Conservation (phyloP, 768 basidiomycete genomes). For the Vararia minispora region DNA sequence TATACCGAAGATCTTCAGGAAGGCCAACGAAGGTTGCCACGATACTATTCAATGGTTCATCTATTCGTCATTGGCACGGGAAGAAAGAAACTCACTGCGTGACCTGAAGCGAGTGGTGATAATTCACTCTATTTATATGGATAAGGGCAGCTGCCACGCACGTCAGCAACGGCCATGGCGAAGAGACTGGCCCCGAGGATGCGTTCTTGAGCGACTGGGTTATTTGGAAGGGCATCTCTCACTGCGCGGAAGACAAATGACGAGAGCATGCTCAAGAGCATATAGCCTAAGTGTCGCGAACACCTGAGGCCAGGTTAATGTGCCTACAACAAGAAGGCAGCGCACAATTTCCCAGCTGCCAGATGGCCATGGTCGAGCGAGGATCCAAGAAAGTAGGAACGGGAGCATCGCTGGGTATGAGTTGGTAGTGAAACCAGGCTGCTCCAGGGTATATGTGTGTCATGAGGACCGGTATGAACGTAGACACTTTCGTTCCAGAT, state of each 20-base stretch:
- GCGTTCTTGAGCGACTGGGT: slow-evolving; percentile 54
- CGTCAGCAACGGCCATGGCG: slow-evolving; percentile 61
- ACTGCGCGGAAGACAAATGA: slow-evolving; percentile 58
- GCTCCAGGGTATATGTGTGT: slow-evolving; percentile 50
- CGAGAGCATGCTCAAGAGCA: slow-evolving; percentile 53
- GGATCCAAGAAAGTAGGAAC: slow-evolving; percentile 28
- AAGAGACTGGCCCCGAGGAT: slow-evolving; percentile 52
- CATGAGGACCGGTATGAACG: slow-evolving; percentile 36
- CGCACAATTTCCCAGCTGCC: slow-evolving; percentile 61
- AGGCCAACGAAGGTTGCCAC: slow-evolving; percentile 43
- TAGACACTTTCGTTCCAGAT: no score
- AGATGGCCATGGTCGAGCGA: slow-evolving; percentile 48
- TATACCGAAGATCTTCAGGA: slow-evolving; percentile 42
- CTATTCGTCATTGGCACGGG: neutral
- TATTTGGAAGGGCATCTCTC: slow-evolving; percentile 43
- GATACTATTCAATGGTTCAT: slow-evolving; percentile 38
- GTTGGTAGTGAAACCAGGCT: slow-evolving; percentile 54
- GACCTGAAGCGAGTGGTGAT: slow-evolving; percentile 25
- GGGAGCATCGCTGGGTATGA: slow-evolving; percentile 38
- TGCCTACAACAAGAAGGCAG: neutral
- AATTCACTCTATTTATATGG: neutral
- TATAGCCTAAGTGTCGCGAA: slow-evolving; percentile 33
- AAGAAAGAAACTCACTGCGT: slow-evolving; percentile 39
- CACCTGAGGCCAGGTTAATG: neutral
- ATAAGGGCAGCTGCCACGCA: slow-evolving; percentile 24